A percentile compares a stretch with the other conserved stretches of the same genome.
Conservation (phyloP, 1,284 basidiomycete species). For the Singerocomus rubriflavus region DNA sequence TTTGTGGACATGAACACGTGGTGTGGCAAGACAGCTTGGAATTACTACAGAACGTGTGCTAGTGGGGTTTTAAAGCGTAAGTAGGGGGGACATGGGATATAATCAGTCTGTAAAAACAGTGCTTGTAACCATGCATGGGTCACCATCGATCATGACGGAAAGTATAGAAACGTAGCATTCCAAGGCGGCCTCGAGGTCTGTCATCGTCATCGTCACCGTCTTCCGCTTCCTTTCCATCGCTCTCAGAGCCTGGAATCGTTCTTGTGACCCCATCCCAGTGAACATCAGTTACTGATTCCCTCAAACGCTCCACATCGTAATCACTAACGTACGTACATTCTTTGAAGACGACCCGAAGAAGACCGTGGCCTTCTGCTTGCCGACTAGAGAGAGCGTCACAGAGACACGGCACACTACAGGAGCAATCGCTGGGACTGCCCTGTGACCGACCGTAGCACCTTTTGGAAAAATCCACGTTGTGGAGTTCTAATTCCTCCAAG, state of each 20-base stretch:
- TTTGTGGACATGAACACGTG: no score
- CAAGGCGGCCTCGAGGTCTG: background rate
- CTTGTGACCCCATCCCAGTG: slow-evolving; percentile 22
- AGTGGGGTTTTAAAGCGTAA: no score
- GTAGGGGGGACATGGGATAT: no score
- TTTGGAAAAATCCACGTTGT: slow-evolving; percentile 25
- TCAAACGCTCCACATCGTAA: slow-evolving; percentile 6
- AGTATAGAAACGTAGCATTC: background rate
- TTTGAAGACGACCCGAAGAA: slow-evolving; percentile 16
- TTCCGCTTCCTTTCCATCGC: slow-evolving; percentile 1
- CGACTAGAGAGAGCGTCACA: slow-evolving; percentile 20
- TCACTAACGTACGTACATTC: slow-evolving; percentile 16
- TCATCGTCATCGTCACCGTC: slow-evolving; percentile 1
- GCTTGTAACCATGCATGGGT: background rate
- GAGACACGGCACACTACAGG: slow-evolving; percentile 14
- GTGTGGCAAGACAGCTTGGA: no score
- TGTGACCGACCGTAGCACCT: slow-evolving; percentile 14
- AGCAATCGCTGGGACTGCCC: slow-evolving; percentile 2
- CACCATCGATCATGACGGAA: background rate
- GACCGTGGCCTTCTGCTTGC: slow-evolving; percentile 7
- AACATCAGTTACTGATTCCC: slow-evolving; percentile 11
- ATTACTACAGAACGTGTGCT: no score
- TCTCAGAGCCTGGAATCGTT: background rate
- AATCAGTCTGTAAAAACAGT: background rate
- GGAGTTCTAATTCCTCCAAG: slow-evolving; percentile 31